Base-by-base conservation (phyloP, 345 rosid species). In the Tarenaya hassleriana region DNA sequence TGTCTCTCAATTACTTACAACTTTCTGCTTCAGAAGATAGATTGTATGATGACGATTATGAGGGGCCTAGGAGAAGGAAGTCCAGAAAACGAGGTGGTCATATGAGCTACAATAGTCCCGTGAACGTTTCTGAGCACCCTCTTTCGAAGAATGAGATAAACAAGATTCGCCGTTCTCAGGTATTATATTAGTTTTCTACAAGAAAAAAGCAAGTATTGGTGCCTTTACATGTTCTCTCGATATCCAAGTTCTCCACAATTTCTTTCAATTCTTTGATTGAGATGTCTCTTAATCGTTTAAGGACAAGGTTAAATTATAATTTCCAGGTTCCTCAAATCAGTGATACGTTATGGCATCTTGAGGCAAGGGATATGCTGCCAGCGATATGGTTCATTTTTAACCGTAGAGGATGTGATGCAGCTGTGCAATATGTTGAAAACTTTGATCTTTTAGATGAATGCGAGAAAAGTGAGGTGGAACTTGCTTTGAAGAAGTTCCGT, bases 381-480 rank as follows among this genome's bases (percentile, higher is more conserved):
- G 86, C 95, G 15, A 75, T 92, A 61, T 92, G 98, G 98, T 92
- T 88, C 70, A 88, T 92, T 64, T 88, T 88, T 63, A 84, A 75
- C 68, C 72, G 96, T 62, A 78, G 84, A 83, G 96, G 95, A 68
- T 88, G 96, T 63, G 98, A 88, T 71, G 94, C 90, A 40, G 88
- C 98, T 9, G 88, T 92, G 27, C 77, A 84, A 73, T 92, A 92
- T 66, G 75, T 87, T 66, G 95, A 87, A 66, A 80, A 75, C 54
- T 73, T 60, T 62, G 73, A 67, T 58, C 84, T 92, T 43, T 79
- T 92, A 64, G 90, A 87, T 63, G 88, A 84, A 20, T 81, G 84
- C 54, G 95, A 84, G 79, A 70, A 63, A 52, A 69, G 81, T 62
- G 96, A 92, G 67, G 94, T 92, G 52, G 98, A 91, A 63, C 72